These are phyloP conservation scores for Scenedesmus sp. DNA, from an alignment of 163 green algal genomes.

Conservation along the genomic window DNA sequence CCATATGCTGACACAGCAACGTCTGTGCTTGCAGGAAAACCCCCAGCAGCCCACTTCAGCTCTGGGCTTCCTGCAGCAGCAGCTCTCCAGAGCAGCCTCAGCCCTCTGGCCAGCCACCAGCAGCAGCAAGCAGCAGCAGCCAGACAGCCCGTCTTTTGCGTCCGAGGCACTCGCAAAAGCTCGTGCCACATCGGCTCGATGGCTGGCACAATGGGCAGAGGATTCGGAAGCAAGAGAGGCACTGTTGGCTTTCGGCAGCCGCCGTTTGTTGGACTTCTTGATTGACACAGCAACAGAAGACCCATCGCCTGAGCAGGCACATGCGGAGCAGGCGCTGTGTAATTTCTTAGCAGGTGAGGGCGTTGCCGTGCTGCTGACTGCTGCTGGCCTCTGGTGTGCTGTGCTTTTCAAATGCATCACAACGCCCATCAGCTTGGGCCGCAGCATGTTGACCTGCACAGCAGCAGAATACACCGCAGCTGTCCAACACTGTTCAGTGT, in stretches of 20 bases:
- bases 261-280: constrained; percentile 66
- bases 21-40: neutral
- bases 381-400: too few species aligned
- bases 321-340: constrained; percentile 55
- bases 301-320: constrained; percentile 41
- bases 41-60: neutral
- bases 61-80: constrained; percentile 15
- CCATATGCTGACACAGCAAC: neutral
- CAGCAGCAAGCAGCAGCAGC: neutral
- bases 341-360: constrained; percentile 17
- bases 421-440: too few species aligned
- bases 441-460: too few species aligned
- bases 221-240: constrained; percentile 45
- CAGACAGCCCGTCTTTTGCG: neutral
- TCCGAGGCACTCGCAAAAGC: constrained; percentile 18
- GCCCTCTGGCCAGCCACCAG: neutral
- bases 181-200: constrained; percentile 26
- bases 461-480: too few species aligned
- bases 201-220: constrained; percentile 43
- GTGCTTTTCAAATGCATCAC: too few species aligned
- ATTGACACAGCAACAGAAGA: constrained; percentile 55
- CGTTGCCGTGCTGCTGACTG: too few species aligned
- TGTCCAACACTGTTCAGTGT: too few species aligned
- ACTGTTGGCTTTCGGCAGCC: constrained; percentile 51
- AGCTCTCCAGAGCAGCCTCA: constrained; percentile 17